phyloP scores from a whole-genome alignment of 169 alveolate genomes.

The Theileria sp. region DNA sequence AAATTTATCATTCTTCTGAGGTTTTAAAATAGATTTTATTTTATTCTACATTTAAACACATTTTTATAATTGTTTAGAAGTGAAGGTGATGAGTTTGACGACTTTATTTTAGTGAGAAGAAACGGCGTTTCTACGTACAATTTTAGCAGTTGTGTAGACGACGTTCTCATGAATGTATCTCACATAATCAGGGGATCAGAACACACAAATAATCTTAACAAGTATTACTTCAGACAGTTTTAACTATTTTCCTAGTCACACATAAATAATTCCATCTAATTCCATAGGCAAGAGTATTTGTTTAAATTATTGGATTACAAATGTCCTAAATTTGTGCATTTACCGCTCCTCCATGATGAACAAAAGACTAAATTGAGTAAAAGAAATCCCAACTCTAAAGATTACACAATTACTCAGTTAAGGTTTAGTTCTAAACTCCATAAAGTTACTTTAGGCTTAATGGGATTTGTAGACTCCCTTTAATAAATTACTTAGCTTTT shows the following conservation, averaged over 20 bases:
- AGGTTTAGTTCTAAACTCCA: slow-evolving; percentile 13
- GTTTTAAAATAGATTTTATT: slow-evolving; percentile 23
- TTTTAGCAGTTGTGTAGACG: slow-evolving; percentile 81
- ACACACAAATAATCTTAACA: slow-evolving; percentile 73
- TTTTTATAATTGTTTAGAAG: slow-evolving; percentile 20
- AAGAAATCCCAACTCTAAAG: slow-evolving; percentile 16
- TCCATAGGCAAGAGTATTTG: slow-evolving; percentile 27
- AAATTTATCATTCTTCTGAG: slow-evolving; percentile 2
- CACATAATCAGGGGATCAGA: slow-evolving; percentile 82
- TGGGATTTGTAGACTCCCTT: slow-evolving; percentile 37
- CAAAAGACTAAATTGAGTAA: slow-evolving; percentile 46
- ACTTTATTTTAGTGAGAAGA: slow-evolving; percentile 71
- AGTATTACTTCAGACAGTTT: slow-evolving; percentile 31
- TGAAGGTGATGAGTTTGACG: slow-evolving; percentile 59
- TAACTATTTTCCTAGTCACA: not conserved
- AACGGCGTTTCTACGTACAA: slow-evolving; percentile 79
- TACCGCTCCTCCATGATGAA: slow-evolving; percentile 44
- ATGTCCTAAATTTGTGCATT: slow-evolving; percentile 46
- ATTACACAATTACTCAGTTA: slow-evolving; percentile 20
- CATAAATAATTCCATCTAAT: not conserved
- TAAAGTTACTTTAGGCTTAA: slow-evolving; percentile 2
- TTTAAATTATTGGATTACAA: slow-evolving; percentile 33
- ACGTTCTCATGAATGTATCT: slow-evolving; percentile 73
- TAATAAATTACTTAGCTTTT: slow-evolving; percentile 50
- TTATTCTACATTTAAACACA: not conserved